A percentile compares a stretch with the other conserved stretches of the same genome.
These are phyloP conservation scores for Aristolochia contorta DNA, from an alignment of 164 flowering plant species.

Conservation along the genomic window DNA sequence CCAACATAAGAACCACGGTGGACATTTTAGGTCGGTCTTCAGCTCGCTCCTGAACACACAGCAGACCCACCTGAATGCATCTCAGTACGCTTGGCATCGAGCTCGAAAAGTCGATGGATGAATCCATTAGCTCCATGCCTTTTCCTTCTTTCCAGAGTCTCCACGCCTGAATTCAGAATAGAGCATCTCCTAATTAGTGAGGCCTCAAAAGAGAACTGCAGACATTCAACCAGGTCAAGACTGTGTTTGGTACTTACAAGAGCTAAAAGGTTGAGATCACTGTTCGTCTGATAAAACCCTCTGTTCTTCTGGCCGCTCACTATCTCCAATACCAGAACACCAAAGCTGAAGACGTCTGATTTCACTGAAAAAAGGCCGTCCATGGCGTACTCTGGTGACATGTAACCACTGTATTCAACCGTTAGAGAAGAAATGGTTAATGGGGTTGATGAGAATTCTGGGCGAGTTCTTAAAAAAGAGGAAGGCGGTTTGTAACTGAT, in stretches of 20 bases:
- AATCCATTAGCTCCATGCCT: constrained; percentile 5
- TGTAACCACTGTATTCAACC: constrained; percentile 27
- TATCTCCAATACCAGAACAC: constrained; percentile 31
- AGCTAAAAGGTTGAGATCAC: constrained; percentile 20
- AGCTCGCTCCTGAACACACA: constrained; percentile 13
- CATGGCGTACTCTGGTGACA: constrained; percentile 40
- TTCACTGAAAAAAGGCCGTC: constrained; percentile 35
- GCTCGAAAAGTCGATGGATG: background rate
- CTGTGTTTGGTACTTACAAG: constrained; percentile 15
- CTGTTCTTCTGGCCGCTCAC: constrained; percentile 24
- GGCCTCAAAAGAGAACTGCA: background rate
- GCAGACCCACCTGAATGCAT: constrained; percentile 12
- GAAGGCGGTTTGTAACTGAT: background rate
- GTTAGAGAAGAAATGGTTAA: background rate
- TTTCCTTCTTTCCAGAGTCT: constrained; percentile 10
- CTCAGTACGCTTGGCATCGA: background rate
- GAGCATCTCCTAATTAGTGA: background rate
- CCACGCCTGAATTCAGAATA: constrained; percentile 6
- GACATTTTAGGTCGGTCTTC: constrained; percentile 11
- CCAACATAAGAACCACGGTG: constrained; percentile 7
- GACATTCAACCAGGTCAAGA: background rate
- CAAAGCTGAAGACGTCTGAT: constrained; percentile 52
- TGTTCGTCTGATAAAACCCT: constrained; percentile 19
- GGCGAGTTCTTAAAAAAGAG: too few species aligned
- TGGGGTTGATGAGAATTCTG: too few species aligned